These are phyloP conservation scores for Saturnispora gosingensis DNA, from an alignment of 805 yeast species.

Conservation along the genomic window DNA sequence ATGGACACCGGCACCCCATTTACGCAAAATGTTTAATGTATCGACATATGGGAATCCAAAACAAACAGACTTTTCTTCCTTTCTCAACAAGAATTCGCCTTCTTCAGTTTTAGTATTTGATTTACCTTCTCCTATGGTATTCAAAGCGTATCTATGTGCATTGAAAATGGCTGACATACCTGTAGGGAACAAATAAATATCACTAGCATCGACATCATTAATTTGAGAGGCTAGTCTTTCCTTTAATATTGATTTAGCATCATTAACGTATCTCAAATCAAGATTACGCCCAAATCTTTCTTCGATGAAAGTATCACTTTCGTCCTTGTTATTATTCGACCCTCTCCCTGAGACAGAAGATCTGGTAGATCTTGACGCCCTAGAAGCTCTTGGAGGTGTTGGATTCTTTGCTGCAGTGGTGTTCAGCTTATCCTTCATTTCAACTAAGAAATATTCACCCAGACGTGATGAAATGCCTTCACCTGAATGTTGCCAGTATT, in stretches of 20 bases:
- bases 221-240: slow-evolving; percentile 63
- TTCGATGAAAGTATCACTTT: slow-evolving; percentile 63
- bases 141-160: slow-evolving; percentile 47
- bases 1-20: slow-evolving; percentile 87
- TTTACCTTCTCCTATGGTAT: slow-evolving; percentile 21
- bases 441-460: slow-evolving; percentile 75
- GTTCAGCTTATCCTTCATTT: slow-evolving; percentile 35
- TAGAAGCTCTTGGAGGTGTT: slow-evolving; percentile 12
- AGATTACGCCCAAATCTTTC: slow-evolving; percentile 86
- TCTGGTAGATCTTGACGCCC: slow-evolving; percentile 21
- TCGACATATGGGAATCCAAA: slow-evolving; percentile 97
- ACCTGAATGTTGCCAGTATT: slow-evolving; percentile 96
- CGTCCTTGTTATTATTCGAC: slow-evolving; percentile 27
- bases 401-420: slow-evolving; percentile 16
- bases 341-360: slow-evolving; percentile 17
- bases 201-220: slow-evolving; percentile 36
- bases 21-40: slow-evolving; percentile 72
- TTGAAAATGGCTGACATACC: slow-evolving; percentile 91
- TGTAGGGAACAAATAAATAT: slow-evolving; percentile 76
- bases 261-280: slow-evolving; percentile 63
- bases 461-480: slow-evolving; percentile 90
- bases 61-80: slow-evolving; percentile 60
- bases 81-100: slow-evolving; percentile 12
- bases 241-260: slow-evolving; percentile 67
- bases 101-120: neutral